phyloP scores from a whole-genome alignment of 2,329 filamentous ascomycete species.

The Ampelomyces quisqualis region DNA sequence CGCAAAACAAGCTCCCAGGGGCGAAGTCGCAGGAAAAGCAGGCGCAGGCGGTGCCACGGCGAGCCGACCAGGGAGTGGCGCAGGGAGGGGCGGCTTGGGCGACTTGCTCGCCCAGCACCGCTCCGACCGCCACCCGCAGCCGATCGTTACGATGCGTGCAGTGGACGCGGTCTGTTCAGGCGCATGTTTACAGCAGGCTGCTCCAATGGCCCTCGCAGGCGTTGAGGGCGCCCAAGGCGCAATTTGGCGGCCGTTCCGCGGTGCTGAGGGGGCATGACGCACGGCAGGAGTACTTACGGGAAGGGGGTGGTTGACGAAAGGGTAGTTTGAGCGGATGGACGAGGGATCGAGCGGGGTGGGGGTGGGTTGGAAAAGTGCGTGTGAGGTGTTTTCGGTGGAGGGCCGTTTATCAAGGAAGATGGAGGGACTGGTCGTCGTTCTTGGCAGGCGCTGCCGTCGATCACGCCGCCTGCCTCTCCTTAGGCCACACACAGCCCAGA shows the following conservation, averaged over 20 bases:
- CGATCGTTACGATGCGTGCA: slow-evolving; percentile 9
- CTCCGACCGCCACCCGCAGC: slow-evolving; percentile 2
- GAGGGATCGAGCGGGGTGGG: slow-evolving; percentile 11
- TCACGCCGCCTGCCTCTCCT: slow-evolving; percentile 27
- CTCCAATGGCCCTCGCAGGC: too few relatives aligned
- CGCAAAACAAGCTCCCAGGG: too few relatives aligned
- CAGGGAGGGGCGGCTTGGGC: slow-evolving; percentile 34
- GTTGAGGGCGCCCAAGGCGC: slow-evolving; percentile 27
- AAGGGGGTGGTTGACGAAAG: slow-evolving; percentile 16
- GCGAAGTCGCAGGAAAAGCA: slow-evolving; percentile 17
- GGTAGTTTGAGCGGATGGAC: slow-evolving; percentile 4
- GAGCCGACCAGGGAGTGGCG: slow-evolving; percentile 22
- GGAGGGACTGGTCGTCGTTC: slow-evolving; percentile 21
- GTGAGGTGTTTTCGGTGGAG: slow-evolving; percentile 21
- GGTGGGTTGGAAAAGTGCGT: slow-evolving; percentile 21
- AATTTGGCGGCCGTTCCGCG: slow-evolving; percentile 29
- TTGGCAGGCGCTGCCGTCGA: slow-evolving; percentile 26
- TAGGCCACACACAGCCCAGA: slow-evolving; percentile 30
- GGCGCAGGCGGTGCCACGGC: slow-evolving; percentile 18
- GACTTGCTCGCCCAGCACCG: slow-evolving; percentile 19
- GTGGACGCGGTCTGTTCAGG: slow-evolving; percentile 8
- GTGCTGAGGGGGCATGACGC: slow-evolving; percentile 29
- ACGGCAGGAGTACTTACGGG: slow-evolving; percentile 35
- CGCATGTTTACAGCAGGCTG: too few relatives aligned
- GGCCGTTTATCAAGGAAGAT: slow-evolving; percentile 29